Conservation (phyloP, 257 asterid species). For the Primulina eburnea region DNA sequence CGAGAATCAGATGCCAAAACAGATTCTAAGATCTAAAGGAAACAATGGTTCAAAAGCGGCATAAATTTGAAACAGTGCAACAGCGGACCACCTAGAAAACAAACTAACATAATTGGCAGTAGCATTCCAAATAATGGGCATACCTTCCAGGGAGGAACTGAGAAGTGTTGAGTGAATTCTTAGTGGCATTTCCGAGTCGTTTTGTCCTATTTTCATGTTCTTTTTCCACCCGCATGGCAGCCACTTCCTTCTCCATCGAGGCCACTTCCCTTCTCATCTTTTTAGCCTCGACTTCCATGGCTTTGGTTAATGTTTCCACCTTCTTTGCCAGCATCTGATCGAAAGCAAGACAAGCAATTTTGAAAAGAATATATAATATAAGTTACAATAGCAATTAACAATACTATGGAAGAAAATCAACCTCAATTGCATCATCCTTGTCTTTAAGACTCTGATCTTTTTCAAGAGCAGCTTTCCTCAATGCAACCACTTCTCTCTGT, state of each 20-base stretch:
- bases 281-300: conserved; percentile 98
- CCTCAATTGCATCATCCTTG: conserved; percentile 99
- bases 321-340: conserved; percentile 92
- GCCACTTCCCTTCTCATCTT: conserved; percentile 99
- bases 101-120: conserved; percentile 14
- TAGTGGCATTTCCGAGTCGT: conserved; percentile 54
- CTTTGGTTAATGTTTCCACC: conserved; percentile 92
- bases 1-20: no score
- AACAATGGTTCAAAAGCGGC: no score
- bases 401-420: neutral
- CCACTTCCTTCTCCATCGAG: conserved; percentile 99
- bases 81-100: neutral
- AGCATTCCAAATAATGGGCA: conserved; percentile 8
- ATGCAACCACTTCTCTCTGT: conserved; percentile 84
- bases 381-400: no score
- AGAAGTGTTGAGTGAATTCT: conserved; percentile 62
- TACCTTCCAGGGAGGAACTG: conserved; percentile 84
- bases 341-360: conserved; percentile 18
- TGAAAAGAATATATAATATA: no score
- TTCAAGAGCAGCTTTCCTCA: conserved; percentile 88
- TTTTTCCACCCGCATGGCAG: conserved; percentile 90
- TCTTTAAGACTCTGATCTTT: conserved; percentile 97
- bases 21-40: no score
- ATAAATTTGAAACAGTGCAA: neutral
- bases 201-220: conserved; percentile 77